phyloP scores from a whole-genome alignment of 306 rosid species.

The Quercus dentata region DNA sequence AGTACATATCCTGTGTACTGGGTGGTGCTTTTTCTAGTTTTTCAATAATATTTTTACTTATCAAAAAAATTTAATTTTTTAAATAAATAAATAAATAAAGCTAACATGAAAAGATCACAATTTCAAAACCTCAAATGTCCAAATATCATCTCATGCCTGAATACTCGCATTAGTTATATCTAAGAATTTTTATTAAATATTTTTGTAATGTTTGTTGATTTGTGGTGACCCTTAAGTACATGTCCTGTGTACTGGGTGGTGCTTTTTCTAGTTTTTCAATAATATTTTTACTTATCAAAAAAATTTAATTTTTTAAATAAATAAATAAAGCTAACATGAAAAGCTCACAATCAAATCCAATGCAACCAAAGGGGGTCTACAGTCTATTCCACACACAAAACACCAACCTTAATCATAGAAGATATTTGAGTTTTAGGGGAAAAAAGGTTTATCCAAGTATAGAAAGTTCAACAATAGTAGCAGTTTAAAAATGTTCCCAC shows the following conservation, averaged over 20 bases:
- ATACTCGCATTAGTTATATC: background rate
- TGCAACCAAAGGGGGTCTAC: background rate
- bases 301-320: too few relatives aligned
- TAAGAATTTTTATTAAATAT: background rate
- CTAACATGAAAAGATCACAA: background rate
- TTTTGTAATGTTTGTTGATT: too few relatives aligned
- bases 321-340: background rate
- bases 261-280: too few relatives aligned
- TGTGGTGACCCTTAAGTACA: too few relatives aligned
- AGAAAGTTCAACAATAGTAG: background rate
- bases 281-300: too few relatives aligned
- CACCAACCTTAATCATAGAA: background rate
- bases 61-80: too few relatives aligned
- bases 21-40: too few relatives aligned
- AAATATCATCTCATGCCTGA: background rate
- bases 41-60: too few relatives aligned
- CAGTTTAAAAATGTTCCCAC: constrained; percentile 5
- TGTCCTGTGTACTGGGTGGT: too few relatives aligned
- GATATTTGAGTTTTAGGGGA: too few relatives aligned
- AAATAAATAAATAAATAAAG: background rate
- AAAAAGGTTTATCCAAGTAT: background rate
- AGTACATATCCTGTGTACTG: too few relatives aligned
- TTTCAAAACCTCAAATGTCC: background rate
- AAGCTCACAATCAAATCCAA: background rate
- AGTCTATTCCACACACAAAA: background rate